Conservation (phyloP, 192 early-diverging fungal genomes). For the Podila clonocystis region DNA sequence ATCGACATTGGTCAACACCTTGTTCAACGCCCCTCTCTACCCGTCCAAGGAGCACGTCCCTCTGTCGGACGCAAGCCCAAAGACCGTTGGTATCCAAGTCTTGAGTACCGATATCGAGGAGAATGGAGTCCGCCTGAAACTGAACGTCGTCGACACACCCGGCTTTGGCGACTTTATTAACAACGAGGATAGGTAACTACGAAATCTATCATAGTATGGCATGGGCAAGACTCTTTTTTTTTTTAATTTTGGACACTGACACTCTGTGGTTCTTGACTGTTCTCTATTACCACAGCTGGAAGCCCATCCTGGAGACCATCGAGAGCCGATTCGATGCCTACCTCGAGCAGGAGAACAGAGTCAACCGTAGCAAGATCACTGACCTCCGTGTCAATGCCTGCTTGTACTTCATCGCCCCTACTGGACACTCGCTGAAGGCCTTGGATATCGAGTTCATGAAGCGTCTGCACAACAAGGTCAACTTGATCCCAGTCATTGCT, state of each 20-base stretch:
- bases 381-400: slow-evolving; percentile 96
- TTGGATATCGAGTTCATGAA: slow-evolving; percentile 98
- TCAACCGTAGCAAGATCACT: slow-evolving; percentile 86
- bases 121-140: slow-evolving; percentile 91
- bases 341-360: slow-evolving; percentile 94
- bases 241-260: neutral
- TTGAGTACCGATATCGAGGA: slow-evolving; percentile 93
- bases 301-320: slow-evolving; percentile 97
- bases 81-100: slow-evolving; percentile 83
- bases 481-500: slow-evolving; percentile 89
- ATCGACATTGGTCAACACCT: slow-evolving; percentile 97
- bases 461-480: slow-evolving; percentile 87
- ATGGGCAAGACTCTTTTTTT: neutral
- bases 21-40: slow-evolving; percentile 92
- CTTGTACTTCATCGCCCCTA: slow-evolving; percentile 98
- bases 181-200: slow-evolving; percentile 88
- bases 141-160: slow-evolving; percentile 97
- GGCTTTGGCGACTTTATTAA: slow-evolving; percentile 99
- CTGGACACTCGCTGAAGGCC: slow-evolving; percentile 90
- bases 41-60: slow-evolving; percentile 83
- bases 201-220: neutral
- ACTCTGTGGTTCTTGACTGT: neutral
- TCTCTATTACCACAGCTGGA: slow-evolving; percentile 74
- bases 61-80: slow-evolving; percentile 68
- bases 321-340: slow-evolving; percentile 95